These are phyloP conservation scores for Pseudogymnoascus sp. DNA, from an alignment of 2,329 filamentous ascomycete genomes.

Conservation along the genomic window DNA sequence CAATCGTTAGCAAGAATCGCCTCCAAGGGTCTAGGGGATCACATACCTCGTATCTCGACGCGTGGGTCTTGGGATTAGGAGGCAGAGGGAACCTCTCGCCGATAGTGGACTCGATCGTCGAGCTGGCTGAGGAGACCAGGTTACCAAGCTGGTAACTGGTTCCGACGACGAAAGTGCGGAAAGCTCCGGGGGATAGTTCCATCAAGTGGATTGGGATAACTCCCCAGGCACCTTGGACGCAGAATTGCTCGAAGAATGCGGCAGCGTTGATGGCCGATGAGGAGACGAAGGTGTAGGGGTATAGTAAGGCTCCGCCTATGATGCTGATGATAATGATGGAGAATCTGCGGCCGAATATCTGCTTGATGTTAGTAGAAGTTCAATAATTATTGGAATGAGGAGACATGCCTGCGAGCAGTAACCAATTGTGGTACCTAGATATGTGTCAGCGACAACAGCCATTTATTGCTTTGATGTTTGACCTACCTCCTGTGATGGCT, in stretches of 20 bases:
- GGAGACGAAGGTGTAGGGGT: constrained; percentile 70
- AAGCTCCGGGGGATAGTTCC: constrained; percentile 63
- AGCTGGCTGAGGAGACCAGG: constrained; percentile 64
- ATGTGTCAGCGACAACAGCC: not conserved
- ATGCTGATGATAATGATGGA: constrained; percentile 59
- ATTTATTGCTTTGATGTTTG: not conserved
- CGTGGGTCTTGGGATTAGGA: constrained; percentile 38
- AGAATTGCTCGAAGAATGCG: constrained; percentile 79
- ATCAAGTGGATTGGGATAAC: constrained; percentile 68
- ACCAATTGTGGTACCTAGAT: constrained; percentile 51
- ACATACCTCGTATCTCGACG: not conserved
- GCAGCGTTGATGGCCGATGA: constrained; percentile 62
- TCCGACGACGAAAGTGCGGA: constrained; percentile 63
- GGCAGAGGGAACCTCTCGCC: constrained; percentile 68
- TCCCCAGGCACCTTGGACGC: constrained; percentile 70
- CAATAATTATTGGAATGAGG: not conserved
- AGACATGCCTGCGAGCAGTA: constrained; percentile 49
- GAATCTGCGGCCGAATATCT: constrained; percentile 58
- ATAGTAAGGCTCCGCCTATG: constrained; percentile 67
- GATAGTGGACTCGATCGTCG: constrained; percentile 71
- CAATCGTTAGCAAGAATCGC: constrained; percentile 40
- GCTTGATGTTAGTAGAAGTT: not conserved
- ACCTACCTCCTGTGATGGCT: constrained; percentile 55
- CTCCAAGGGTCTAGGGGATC: too few species aligned
- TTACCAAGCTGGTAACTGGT: constrained; percentile 69